A percentile compares a stretch with the other conserved stretches of the same genome.
Conservation (phyloP, 2,329 filamentous ascomycete species). For the Aureobasidium vineae region DNA sequence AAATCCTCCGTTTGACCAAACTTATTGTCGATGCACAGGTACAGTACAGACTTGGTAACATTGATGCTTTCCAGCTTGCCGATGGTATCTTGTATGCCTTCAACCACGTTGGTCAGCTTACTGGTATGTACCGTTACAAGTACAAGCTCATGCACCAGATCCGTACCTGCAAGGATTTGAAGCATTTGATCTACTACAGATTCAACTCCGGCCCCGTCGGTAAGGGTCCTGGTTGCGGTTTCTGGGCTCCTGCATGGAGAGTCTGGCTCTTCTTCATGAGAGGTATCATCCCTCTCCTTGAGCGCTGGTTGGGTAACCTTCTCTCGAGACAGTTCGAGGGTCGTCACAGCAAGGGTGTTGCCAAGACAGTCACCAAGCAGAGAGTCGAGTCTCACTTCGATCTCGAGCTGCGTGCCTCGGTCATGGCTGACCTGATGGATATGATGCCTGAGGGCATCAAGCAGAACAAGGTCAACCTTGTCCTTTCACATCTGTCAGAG, state of each 20-base stretch:
- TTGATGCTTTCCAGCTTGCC: conserved; percentile 96
- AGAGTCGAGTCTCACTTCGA: conserved; percentile 99
- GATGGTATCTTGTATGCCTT: conserved; percentile 99
- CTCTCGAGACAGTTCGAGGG: conserved; percentile 97
- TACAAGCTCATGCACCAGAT: conserved; percentile 99
- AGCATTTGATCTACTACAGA: conserved; percentile 98
- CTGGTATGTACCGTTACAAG: conserved; percentile 99
- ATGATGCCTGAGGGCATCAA: conserved; percentile 99
- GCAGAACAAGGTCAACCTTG: conserved; percentile 98
- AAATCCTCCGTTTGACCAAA: conserved; percentile 93
- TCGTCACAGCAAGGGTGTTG: conserved; percentile 96
- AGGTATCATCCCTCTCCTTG: conserved; percentile 92
- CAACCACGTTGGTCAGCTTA: conserved; percentile 97
- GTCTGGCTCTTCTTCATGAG: conserved; percentile 99
- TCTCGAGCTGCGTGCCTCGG: conserved; percentile 91
- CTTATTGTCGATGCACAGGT: conserved; percentile 98
- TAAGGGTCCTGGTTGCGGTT: conserved; percentile 95
- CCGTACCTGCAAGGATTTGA: conserved; percentile 96
- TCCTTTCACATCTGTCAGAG: conserved; percentile 94
- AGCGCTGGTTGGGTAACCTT: conserved; percentile 96
- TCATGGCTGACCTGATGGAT: conserved; percentile 99
- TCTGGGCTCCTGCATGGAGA: conserved; percentile 98
- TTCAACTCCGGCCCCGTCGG: conserved; percentile 97
- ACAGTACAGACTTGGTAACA: conserved; percentile 95
- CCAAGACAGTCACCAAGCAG: conserved; percentile 98